phyloP scores from a whole-genome alignment of 495 filamentous ascomycete species.

The Hypoxylon cercidicola region DNA sequence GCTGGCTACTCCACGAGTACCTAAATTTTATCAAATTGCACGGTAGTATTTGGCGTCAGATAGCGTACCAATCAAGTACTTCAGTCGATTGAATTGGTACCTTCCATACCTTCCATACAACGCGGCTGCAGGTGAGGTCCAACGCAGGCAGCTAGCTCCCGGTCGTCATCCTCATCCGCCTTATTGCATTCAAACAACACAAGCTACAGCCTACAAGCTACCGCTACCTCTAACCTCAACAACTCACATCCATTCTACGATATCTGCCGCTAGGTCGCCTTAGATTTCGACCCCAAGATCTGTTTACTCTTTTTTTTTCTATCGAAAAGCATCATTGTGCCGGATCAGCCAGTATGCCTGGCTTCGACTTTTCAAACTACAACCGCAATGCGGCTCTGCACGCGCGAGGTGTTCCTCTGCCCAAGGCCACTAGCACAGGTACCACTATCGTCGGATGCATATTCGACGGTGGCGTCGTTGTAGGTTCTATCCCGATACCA shows the following conservation, averaged over 20 bases:
- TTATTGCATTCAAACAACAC: slow-evolving; percentile 9
- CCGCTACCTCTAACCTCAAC: slow-evolving; percentile 10
- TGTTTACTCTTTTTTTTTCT: neutral
- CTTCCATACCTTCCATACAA: too few species aligned
- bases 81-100: slow-evolving; percentile 15
- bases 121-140: neutral
- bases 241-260: slow-evolving; percentile 2
- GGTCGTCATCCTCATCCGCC: slow-evolving; percentile 46
- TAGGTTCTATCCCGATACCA: slow-evolving; percentile 52
- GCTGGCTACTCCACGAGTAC: neutral
- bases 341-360: slow-evolving; percentile 74
- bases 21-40: neutral
- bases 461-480: slow-evolving; percentile 95
- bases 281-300: neutral
- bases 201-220: slow-evolving; percentile 14
- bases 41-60: neutral
- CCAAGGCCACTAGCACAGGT: slow-evolving; percentile 98
- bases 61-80: too few species aligned
- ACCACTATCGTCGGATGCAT: slow-evolving; percentile 99
- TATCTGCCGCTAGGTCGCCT: slow-evolving; percentile 2
- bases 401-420: slow-evolving; percentile 89
- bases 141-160: slow-evolving; percentile 45
- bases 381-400: slow-evolving; percentile 97
- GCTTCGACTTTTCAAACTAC: slow-evolving; percentile 99
- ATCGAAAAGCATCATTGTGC: slow-evolving; percentile 1